Base-by-base conservation (phyloP, 1,284 basidiomycete species). In the Ustilago vetiveriae region DNA sequence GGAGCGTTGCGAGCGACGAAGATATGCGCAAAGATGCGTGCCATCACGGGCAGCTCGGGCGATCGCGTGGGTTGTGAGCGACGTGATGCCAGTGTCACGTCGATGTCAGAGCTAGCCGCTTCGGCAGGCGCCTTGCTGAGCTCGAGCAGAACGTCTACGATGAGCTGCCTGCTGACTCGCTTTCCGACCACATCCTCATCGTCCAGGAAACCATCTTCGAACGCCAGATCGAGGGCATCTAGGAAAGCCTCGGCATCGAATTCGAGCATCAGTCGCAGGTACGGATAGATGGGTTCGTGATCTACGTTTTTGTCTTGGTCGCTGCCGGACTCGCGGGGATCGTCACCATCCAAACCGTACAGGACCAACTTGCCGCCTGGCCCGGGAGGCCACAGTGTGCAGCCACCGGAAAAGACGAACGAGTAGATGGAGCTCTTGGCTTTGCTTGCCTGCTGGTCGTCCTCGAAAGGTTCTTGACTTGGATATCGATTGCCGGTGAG, bases 1-100 rank as follows among this genome's bases (percentile, higher is more conserved):
- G 96, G 92, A 14, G 96, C 88, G 81, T 98, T 99, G 56, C 94
- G 90, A 1, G 96, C 92, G 56, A 98, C 87, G 82, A 99, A 99
- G 71, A 98, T 97, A 80, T 94, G 88, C 44, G 95, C 86, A 82
- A 98, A 92, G 3, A 90, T 92, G 24, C 58, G 49, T 11, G 63
- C 58, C 21, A 55, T 24, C 35, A 62, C 21, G 8, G 62, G 54
- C 50, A 71, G 24, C 32, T 27, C 43, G 10, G 56, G 60, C 27
- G 54, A 40, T 8, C 22, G 48, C 2, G 32, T 5, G 6, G 29
- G 17, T 22, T 40, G 29, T 19, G 27, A 29, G 4, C 40, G 27
- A 16, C 30, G 50, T 11, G 10, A n/a, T 1, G 23, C 26, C 37
- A 22, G 16, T n/a, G 4, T 27, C 1, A 6, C 22, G 8, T 40